Conservation (phyloP, 108 stramenopile genomes). For the Bacterosira constricta region DNA sequence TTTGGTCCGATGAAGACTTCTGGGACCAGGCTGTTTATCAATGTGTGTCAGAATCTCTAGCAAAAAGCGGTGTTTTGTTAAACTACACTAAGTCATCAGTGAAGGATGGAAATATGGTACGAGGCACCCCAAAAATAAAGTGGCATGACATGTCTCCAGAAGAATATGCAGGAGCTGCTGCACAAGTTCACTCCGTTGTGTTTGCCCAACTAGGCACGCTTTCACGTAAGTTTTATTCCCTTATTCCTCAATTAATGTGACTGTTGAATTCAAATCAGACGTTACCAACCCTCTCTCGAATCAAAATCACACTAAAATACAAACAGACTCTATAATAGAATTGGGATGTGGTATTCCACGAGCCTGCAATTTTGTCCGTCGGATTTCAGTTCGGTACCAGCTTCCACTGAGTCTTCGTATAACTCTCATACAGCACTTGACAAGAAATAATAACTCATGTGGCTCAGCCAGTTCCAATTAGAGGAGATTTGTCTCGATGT, state of each 20-base stretch:
- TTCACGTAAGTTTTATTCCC: conserved; percentile 29
- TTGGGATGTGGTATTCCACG: conserved; percentile 63
- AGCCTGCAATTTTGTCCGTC: conserved; percentile 69
- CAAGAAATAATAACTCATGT: conserved; percentile 1
- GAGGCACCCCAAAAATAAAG: conserved; percentile 49
- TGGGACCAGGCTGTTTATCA: conserved; percentile 73
- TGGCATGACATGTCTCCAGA: conserved; percentile 71
- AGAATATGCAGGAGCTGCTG: conserved; percentile 69
- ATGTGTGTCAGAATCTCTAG: conserved; percentile 66
- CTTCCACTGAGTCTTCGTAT: conserved; percentile 70
- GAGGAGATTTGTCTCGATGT: not conserved
- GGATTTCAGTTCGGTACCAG: conserved; percentile 70
- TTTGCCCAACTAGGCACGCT: conserved; percentile 78
- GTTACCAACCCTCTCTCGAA: not conserved
- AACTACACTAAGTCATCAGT: conserved; percentile 44
- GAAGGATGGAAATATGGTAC: conserved; percentile 1
- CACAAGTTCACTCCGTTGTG: conserved; percentile 79
- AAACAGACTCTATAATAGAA: conserved; percentile 68
- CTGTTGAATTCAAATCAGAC: too few species aligned
- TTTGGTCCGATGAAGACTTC: conserved; percentile 72
- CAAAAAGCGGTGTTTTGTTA: conserved; percentile 67
- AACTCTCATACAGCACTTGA: conserved; percentile 69
- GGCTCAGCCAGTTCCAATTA: not conserved
- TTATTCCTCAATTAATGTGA: not conserved
- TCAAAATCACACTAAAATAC: not conserved